Percentiles rank a stretch among this genome's conserved stretches.
Evolutionary conservation across 768 basidiomycete species (phyloP).

Genomic region (Trametes cubensis): DNA sequence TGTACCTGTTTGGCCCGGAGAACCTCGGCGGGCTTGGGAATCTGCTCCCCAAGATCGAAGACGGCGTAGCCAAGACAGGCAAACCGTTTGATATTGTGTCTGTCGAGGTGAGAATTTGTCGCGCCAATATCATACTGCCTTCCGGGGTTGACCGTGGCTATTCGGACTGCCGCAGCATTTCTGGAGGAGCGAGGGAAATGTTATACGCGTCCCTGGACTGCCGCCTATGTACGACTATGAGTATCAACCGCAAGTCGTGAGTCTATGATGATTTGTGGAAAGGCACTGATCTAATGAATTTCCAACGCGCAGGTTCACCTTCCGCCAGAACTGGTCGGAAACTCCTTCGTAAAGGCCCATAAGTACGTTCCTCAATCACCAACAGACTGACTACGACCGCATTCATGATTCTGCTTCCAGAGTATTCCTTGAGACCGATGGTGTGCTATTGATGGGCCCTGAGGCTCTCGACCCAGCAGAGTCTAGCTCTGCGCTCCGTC

Average conservation of each 20-base stretch:
- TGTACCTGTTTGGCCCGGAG: constrained; percentile 14
- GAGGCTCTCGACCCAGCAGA: constrained; percentile 21
- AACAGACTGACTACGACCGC: too few relatives aligned
- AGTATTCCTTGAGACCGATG: constrained; percentile 17
- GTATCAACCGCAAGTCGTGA: constrained; percentile 7
- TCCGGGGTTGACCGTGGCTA: too few relatives aligned
- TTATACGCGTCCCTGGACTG: constrained; percentile 5
- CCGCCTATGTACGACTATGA: constrained; percentile 19
- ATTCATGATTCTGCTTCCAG: too few relatives aligned
- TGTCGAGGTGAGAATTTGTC: background rate
- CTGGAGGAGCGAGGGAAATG: background rate
- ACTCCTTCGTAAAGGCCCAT: constrained; percentile 6
- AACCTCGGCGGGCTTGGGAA: constrained; percentile 12
- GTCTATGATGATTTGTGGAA: background rate
- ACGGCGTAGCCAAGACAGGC: constrained; percentile 1
- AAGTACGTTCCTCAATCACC: background rate
- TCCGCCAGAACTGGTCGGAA: background rate
- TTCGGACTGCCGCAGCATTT: background rate
- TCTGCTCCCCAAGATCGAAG: background rate
- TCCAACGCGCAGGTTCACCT: background rate
- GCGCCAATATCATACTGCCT: too few relatives aligned
- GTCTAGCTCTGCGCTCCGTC: constrained; percentile 6
- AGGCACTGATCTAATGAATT: too few relatives aligned
- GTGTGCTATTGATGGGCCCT: constrained; percentile 19
- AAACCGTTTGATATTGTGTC: constrained; percentile 1